These are phyloP conservation scores for Cymbopogon flexuosus DNA, from an alignment of 202 grass and related monocot genomes.

Conservation along the genomic window DNA sequence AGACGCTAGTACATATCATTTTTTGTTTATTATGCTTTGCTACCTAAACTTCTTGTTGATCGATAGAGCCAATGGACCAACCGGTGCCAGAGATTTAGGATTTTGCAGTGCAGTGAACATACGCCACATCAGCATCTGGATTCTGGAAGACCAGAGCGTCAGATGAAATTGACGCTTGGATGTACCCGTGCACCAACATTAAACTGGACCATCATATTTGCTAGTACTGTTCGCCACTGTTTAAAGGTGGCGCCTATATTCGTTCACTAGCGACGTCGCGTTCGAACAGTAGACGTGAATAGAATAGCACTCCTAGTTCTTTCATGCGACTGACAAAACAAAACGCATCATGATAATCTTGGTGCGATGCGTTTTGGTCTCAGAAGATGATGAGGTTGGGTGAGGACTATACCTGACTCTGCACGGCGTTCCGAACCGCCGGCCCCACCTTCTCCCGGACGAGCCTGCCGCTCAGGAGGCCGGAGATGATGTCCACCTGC, in stretches of 20 bases:
- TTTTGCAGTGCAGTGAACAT: background rate
- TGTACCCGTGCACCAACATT: too few species aligned
- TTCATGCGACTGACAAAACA: background rate
- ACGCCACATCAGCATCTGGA: background rate
- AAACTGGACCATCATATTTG: too few species aligned
- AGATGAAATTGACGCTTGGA: background rate
- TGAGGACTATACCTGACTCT: conserved; percentile 62
- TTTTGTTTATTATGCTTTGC: background rate
- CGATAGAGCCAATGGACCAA: background rate
- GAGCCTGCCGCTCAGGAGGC: conserved; percentile 78
- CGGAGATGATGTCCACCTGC: conserved; percentile 80
- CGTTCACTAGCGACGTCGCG: background rate
- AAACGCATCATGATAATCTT: background rate
- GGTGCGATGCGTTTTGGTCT: background rate
- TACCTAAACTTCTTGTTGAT: background rate
- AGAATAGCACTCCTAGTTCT: background rate
- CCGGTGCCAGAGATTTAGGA: background rate
- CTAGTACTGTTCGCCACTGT: too few species aligned
- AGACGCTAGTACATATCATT: background rate
- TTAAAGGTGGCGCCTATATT: background rate
- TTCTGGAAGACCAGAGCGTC: background rate
- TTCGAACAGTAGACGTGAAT: background rate
- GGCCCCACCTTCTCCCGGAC: conserved; percentile 86
- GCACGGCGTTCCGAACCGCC: conserved; percentile 75
- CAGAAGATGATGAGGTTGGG: background rate